phyloP scores from a whole-genome alignment of 2,329 filamentous ascomycete genomes.

The Aspergillus fischeri region DNA sequence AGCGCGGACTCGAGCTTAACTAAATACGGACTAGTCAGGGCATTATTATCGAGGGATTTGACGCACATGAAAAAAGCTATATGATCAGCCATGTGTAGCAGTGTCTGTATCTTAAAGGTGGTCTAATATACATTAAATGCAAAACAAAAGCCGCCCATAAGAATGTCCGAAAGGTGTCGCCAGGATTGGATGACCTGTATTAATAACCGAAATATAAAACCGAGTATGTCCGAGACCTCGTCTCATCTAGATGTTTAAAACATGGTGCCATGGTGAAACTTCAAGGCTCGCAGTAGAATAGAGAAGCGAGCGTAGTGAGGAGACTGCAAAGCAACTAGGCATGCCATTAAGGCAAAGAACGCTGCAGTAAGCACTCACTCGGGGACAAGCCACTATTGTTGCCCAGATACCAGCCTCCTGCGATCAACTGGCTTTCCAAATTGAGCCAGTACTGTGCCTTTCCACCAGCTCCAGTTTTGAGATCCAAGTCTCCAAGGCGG shows the following conservation, averaged over 20 bases:
- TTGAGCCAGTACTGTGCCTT: conserved; percentile 68
- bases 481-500: conserved; percentile 71
- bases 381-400: conserved; percentile 27
- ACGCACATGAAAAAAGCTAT: neutral
- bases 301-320: neutral
- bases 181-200: neutral
- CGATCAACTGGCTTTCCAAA: conserved; percentile 59
- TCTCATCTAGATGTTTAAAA: neutral
- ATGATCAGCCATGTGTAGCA: neutral
- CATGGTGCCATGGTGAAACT: neutral
- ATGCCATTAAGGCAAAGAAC: conserved; percentile 11
- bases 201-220: neutral
- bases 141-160: neutral
- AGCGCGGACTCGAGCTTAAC: neutral
- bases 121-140: neutral
- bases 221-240: neutral
- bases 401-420: conserved; percentile 64
- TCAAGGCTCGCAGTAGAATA: neutral
- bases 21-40: neutral
- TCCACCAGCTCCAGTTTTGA: conserved; percentile 61
- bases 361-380: conserved; percentile 33
- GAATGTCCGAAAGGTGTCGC: neutral
- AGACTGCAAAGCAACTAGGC: conserved; percentile 6
- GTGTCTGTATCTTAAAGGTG: neutral
- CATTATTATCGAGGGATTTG: neutral